Evolutionary conservation across 2,329 filamentous ascomycete species (phyloP).

Genomic region (Cladophialophora carrionii): DNA sequence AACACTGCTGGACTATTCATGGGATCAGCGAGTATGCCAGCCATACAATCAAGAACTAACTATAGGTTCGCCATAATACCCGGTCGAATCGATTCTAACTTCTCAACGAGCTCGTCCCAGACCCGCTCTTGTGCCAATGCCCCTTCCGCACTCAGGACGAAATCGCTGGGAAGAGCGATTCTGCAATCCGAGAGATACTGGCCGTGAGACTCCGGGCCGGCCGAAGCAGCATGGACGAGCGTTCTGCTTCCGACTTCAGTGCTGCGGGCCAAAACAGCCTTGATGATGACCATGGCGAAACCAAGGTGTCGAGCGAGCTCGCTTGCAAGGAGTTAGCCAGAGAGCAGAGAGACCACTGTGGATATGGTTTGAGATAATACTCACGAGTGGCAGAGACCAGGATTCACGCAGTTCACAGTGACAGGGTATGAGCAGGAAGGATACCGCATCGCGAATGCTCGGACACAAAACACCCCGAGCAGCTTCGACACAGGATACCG

Average conservation of each 20-base stretch:
- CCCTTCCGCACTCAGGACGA: constrained; percentile 48
- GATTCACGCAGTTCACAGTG: neutral
- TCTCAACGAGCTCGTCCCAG: constrained; percentile 49
- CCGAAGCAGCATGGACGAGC: constrained; percentile 22
- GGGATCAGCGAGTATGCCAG: neutral
- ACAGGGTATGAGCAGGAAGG: neutral
- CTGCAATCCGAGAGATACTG: constrained; percentile 10
- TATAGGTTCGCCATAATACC: constrained; percentile 28
- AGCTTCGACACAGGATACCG: constrained; percentile 41
- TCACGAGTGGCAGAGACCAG: constrained; percentile 1
- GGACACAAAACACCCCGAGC: constrained; percentile 2
- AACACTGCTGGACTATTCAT: too few species aligned
- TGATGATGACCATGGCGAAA: constrained; percentile 1
- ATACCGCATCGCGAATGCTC: neutral
- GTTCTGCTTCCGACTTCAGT: constrained; percentile 27
- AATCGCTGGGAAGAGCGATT: constrained; percentile 36
- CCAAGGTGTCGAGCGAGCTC: constrained; percentile 15
- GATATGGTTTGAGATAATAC: too few species aligned
- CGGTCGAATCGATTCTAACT: constrained; percentile 49
- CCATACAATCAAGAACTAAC: too few species aligned
- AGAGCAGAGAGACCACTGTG: neutral
- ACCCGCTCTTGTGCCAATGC: constrained; percentile 44
- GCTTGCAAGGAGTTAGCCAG: neutral
- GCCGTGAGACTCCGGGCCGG: neutral
- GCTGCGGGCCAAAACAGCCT: constrained; percentile 12